These are phyloP conservation scores for Xylariomycetidae sp. DNA, from an alignment of 2,329 filamentous ascomycete genomes.

Conservation along the genomic window DNA sequence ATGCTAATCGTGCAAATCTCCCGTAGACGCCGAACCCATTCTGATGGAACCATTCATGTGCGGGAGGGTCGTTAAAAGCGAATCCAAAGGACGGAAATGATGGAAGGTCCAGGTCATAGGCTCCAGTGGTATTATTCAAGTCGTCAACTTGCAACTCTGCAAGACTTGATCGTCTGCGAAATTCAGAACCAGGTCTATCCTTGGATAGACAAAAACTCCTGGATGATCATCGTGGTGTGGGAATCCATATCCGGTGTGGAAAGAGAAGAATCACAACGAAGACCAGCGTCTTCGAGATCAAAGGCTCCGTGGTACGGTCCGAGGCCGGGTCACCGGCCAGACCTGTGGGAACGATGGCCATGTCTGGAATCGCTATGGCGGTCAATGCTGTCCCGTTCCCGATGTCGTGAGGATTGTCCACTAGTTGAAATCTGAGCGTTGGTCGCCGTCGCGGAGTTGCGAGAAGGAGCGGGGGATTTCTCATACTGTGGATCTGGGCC, in stretches of 20 bases:
- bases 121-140: slow-evolving; percentile 24
- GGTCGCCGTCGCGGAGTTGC: slow-evolving; percentile 20
- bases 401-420: slow-evolving; percentile 24
- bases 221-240: slow-evolving; percentile 20
- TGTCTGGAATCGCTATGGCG: slow-evolving; percentile 25
- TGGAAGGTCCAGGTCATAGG: slow-evolving; percentile 16
- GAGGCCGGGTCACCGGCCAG: slow-evolving; percentile 21
- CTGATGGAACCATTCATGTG: slow-evolving; percentile 24
- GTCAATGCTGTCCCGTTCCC: slow-evolving; percentile 25
- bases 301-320: too few species aligned
- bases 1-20: slow-evolving; percentile 26
- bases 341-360: slow-evolving; percentile 21
- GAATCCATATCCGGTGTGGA: slow-evolving; percentile 12
- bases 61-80: slow-evolving; percentile 20
- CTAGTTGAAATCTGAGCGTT: slow-evolving; percentile 26
- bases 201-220: slow-evolving; percentile 23
- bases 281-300: slow-evolving; percentile 1
- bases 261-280: slow-evolving; percentile 15
- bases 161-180: slow-evolving; percentile 20
- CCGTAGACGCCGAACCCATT: slow-evolving; percentile 27
- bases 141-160: slow-evolving; percentile 30
- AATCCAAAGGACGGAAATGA: slow-evolving; percentile 14
- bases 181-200: slow-evolving; percentile 27
- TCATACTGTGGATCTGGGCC: slow-evolving; percentile 46
- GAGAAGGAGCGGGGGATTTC: slow-evolving; percentile 32